These are phyloP conservation scores for Neonectria coccinea DNA, from an alignment of 2,329 filamentous ascomycete genomes.

Conservation along the genomic window DNA sequence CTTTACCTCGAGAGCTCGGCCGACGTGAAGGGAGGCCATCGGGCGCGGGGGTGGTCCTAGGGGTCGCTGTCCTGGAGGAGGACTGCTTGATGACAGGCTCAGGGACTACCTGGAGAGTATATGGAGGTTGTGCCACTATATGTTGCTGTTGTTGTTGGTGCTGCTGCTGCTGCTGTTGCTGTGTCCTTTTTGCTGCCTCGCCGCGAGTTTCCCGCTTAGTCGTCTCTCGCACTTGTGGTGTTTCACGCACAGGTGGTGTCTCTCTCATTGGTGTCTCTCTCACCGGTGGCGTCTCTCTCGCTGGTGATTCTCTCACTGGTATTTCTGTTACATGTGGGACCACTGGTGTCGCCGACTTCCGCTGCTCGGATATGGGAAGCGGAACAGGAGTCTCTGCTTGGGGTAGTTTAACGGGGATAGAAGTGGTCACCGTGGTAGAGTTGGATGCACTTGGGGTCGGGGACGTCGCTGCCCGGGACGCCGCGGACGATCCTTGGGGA, in stretches of 20 bases:
- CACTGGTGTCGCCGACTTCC: constrained; percentile 50
- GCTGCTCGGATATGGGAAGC: constrained; percentile 50
- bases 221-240: constrained; percentile 37
- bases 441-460: constrained; percentile 45
- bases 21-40: constrained; percentile 56
- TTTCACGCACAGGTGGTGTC: neutral
- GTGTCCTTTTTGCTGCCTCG: constrained; percentile 57
- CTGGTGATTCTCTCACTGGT: constrained; percentile 19
- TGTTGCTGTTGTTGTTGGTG: constrained; percentile 18
- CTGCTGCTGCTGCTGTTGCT: constrained; percentile 44
- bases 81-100: constrained; percentile 47
- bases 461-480: constrained; percentile 48
- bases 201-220: constrained; percentile 61
- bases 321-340: constrained; percentile 46
- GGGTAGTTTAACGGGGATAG: constrained; percentile 48
- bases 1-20: constrained; percentile 65
- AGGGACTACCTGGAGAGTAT: constrained; percentile 23
- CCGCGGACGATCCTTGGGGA: constrained; percentile 43
- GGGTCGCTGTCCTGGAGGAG: constrained; percentile 51
- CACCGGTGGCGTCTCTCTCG: neutral
- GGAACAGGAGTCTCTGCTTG: constrained; percentile 53
- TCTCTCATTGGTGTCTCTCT: constrained; percentile 38
- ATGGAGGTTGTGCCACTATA: constrained; percentile 29
- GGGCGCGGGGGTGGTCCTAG: constrained; percentile 48
- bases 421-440: constrained; percentile 41